Evolutionary conservation across 306 rosid species (phyloP).

Genomic region (Acacia confusa): DNA sequence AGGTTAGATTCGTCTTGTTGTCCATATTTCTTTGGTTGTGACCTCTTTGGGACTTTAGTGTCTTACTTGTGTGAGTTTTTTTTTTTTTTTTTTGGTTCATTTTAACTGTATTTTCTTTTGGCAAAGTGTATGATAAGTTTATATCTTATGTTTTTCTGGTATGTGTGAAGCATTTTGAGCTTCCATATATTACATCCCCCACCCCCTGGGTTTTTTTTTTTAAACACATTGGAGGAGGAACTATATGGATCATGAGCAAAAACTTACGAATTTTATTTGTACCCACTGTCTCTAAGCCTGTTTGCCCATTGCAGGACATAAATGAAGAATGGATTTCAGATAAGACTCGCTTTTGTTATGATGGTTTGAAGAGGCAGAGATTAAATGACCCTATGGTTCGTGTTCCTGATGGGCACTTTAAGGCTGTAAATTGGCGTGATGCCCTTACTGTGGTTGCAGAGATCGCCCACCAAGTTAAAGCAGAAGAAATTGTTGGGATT

Average conservation of each 20-base stretch:
- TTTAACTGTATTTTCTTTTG: not conserved
- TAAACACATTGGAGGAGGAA: constrained; percentile 1
- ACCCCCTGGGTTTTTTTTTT: not conserved
- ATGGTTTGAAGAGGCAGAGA: constrained; percentile 98
- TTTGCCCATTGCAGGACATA: constrained; percentile 65
- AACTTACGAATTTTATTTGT: not conserved
- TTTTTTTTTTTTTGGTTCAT: not conserved
- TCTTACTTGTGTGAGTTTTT: not conserved
- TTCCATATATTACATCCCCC: not conserved
- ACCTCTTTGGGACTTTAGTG: not conserved
- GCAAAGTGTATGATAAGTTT: not conserved
- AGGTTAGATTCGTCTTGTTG: constrained; percentile 53
- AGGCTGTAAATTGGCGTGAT: constrained; percentile 88
- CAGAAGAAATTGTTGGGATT: constrained; percentile 85
- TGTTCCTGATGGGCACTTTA: constrained; percentile 90
- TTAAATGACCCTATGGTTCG: constrained; percentile 97
- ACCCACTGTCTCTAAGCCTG: constrained; percentile 3
- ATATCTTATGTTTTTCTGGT: not conserved
- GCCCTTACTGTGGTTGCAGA: constrained; percentile 88
- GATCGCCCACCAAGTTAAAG: constrained; percentile 67
- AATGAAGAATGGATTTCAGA: constrained; percentile 99
- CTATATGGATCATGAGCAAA: constrained; percentile 2
- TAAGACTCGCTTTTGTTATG: constrained; percentile 94
- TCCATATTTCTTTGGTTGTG: constrained; percentile 13
- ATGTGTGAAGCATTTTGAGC: too few species aligned